phyloP scores from a whole-genome alignment of 305 asterid species.

The Rubia balearica region DNA sequence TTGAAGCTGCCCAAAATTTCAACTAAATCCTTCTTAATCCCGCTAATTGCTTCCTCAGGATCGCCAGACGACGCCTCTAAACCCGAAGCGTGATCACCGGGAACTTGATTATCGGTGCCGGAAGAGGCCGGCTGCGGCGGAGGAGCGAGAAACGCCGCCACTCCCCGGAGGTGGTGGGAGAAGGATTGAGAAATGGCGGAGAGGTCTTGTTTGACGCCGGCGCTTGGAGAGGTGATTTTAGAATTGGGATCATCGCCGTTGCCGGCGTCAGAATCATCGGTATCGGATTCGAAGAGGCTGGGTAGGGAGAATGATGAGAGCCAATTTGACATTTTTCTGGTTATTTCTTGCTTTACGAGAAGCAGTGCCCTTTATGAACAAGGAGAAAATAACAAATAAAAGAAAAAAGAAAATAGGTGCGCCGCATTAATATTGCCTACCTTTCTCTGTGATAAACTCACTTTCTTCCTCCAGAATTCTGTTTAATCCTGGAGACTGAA shows the following conservation, averaged over 20 bases:
- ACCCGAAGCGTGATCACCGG: background rate
- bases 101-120: background rate
- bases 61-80: constrained; percentile 14
- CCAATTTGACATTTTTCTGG: constrained; percentile 54
- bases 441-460: too few relatives aligned
- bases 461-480: too few relatives aligned
- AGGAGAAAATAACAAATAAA: background rate
- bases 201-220: constrained; percentile 36
- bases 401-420: too few relatives aligned
- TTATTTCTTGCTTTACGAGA: background rate
- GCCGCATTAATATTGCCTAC: too few relatives aligned
- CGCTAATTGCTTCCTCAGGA: constrained; percentile 29
- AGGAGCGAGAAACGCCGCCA: constrained; percentile 57
- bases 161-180: constrained; percentile 47
- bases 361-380: background rate
- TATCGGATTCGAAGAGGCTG: constrained; percentile 38
- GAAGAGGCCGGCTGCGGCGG: background rate
- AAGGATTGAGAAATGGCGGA: constrained; percentile 32
- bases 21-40: constrained; percentile 58
- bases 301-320: constrained; percentile 30
- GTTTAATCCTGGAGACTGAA: too few relatives aligned
- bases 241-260: constrained; percentile 23
- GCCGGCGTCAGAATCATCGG: constrained; percentile 20
- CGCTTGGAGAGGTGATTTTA: constrained; percentile 26
- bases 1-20: constrained; percentile 67